These are phyloP conservation scores for Dactylellina cionopaga DNA, from an alignment of 2,329 filamentous ascomycete genomes.

Conservation along the genomic window DNA sequence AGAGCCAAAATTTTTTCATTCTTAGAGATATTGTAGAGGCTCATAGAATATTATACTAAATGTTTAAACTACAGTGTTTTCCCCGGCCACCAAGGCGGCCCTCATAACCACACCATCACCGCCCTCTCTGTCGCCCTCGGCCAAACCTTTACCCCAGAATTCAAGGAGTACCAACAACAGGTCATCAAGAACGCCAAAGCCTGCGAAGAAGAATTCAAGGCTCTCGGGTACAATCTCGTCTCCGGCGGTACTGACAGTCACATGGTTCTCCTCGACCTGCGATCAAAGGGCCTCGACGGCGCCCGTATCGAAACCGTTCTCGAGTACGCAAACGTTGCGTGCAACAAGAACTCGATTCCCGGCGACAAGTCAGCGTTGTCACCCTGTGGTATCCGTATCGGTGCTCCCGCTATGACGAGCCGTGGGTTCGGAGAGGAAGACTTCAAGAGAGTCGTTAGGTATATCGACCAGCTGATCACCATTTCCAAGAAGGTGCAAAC, in stretches of 20 bases:
- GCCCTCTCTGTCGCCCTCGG: slow-evolving; percentile 93
- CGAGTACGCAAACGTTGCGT: slow-evolving; percentile 97
- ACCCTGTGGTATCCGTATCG: slow-evolving; percentile 93
- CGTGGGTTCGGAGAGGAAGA: slow-evolving; percentile 92
- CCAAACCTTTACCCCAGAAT: slow-evolving; percentile 89
- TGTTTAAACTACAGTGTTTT: slow-evolving; percentile 77
- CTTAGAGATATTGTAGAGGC: not conserved
- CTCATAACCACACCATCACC: slow-evolving; percentile 99
- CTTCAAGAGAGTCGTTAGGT: slow-evolving; percentile 87
- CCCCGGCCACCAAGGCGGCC: slow-evolving; percentile 97
- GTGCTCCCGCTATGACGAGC: slow-evolving; percentile 95
- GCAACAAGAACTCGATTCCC: slow-evolving; percentile 99
- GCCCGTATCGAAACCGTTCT: slow-evolving; percentile 95
- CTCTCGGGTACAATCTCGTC: slow-evolving; percentile 91
- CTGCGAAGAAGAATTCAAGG: slow-evolving; percentile 83
- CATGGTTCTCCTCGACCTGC: slow-evolving; percentile 94
- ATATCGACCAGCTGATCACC: slow-evolving; percentile 90
- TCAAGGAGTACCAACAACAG: slow-evolving; percentile 91
- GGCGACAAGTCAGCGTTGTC: slow-evolving; percentile 97
- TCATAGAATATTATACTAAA: slow-evolving; percentile 1
- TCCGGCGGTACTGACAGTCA: slow-evolving; percentile 96
- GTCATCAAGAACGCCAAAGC: slow-evolving; percentile 94
- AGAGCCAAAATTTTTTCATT: not conserved
- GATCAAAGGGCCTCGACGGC: slow-evolving; percentile 85
- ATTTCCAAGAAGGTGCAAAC: slow-evolving; percentile 88